Conservation (phyloP, 2,329 filamentous ascomycete genomes). For the Xylariales sp. region DNA sequence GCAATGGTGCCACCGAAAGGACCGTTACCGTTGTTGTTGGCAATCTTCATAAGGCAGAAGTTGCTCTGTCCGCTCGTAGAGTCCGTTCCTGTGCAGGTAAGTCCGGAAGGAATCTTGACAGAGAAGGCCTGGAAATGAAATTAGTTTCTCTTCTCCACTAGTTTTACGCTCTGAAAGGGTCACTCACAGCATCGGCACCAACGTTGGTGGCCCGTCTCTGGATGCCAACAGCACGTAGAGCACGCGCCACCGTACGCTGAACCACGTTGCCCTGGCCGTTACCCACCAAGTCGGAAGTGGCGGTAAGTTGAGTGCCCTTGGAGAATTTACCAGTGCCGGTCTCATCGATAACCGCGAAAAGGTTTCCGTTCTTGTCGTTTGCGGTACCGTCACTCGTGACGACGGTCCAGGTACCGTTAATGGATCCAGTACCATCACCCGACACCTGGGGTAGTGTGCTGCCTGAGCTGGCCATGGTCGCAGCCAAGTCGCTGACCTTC, state of each 20-base stretch:
- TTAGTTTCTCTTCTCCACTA: not conserved
- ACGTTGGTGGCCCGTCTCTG: constrained; percentile 12
- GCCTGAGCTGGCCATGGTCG: constrained; percentile 13
- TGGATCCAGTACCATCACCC: constrained; percentile 8
- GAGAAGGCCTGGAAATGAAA: constrained; percentile 6
- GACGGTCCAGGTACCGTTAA: constrained; percentile 15
- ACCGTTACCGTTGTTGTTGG: constrained; percentile 13
- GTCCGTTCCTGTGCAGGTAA: constrained; percentile 12
- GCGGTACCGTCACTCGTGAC: constrained; percentile 16
- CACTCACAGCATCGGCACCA: constrained; percentile 10
- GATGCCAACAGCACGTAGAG: constrained; percentile 11
- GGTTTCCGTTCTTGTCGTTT: constrained; percentile 4
- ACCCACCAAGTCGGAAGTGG: constrained; percentile 12
- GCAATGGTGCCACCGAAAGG: constrained; percentile 15
- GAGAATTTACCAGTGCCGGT: constrained; percentile 13
- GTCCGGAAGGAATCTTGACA: constrained; percentile 13
- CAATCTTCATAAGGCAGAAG: constrained; percentile 16
- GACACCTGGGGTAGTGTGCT: constrained; percentile 15
- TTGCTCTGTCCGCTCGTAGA: constrained; percentile 6
- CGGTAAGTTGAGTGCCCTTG: constrained; percentile 10
- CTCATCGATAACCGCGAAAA: constrained; percentile 14
- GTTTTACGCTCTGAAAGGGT: not conserved
- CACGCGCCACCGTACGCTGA: constrained; percentile 8
- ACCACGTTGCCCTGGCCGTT: constrained; percentile 11
- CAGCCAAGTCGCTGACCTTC: constrained; percentile 4